These are phyloP conservation scores for Jatropha curcas DNA, from an alignment of 345 rosid species.

Conservation along the genomic window DNA sequence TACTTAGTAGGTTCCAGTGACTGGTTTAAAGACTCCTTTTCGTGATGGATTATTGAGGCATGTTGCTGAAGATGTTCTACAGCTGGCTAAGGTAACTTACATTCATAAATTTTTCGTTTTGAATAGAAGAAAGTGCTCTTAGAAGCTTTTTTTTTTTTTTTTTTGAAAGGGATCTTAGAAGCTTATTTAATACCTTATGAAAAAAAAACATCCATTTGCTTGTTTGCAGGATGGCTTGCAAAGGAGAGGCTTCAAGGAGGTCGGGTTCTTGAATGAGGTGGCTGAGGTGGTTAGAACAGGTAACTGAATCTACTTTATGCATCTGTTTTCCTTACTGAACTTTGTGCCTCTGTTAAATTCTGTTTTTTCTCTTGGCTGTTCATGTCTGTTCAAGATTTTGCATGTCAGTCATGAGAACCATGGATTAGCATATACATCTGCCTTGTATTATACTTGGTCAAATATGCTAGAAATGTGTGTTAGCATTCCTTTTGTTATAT, in stretches of 20 bases:
- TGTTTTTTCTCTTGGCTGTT: background rate
- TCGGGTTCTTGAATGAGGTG: slow-evolving; percentile 80
- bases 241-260: slow-evolving; percentile 91
- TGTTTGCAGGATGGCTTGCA: slow-evolving; percentile 82
- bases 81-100: slow-evolving; percentile 71
- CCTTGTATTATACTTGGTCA: background rate
- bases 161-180: too few relatives aligned
- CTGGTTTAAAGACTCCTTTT: slow-evolving; percentile 87
- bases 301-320: slow-evolving; percentile 18
- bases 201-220: background rate
- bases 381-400: background rate
- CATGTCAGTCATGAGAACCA: too few relatives aligned
- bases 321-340: too few relatives aligned
- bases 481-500: background rate
- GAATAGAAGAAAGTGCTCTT: too few relatives aligned
- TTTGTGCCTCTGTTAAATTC: background rate
- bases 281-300: slow-evolving; percentile 91
- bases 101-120: background rate
- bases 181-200: background rate
- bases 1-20: slow-evolving; percentile 68
- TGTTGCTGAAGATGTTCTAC: slow-evolving; percentile 80
- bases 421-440: background rate
- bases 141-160: too few relatives aligned
- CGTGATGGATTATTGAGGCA: slow-evolving; percentile 77
- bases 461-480: background rate